phyloP scores from a whole-genome alignment of 169 alveolate genomes.

The Plasmodium cynomolgi region DNA sequence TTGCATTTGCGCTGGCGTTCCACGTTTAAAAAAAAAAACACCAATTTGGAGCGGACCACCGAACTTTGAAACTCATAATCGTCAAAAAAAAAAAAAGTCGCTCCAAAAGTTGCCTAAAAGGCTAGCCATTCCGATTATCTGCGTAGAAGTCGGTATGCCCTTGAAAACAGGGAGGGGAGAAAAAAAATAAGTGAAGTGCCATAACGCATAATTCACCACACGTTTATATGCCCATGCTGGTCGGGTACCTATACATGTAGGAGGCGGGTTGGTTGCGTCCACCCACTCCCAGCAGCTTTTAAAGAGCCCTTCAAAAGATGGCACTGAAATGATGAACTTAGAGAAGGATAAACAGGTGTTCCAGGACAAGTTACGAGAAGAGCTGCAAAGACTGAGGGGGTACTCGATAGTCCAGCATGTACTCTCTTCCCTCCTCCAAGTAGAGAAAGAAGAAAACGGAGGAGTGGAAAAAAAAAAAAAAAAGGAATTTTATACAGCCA shows the following conservation, averaged over 20 bases:
- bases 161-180: neutral
- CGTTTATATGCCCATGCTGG: neutral
- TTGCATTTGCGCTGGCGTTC: neutral
- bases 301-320: neutral
- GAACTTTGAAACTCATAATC: neutral
- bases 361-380: slow-evolving; percentile 2
- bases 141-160: neutral
- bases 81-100: neutral
- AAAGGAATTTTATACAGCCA: slow-evolving; percentile 19
- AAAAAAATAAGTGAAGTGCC: neutral
- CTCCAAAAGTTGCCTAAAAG: neutral
- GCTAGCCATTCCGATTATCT: neutral
- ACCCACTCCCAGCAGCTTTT: neutral
- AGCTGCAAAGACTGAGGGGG: slow-evolving; percentile 18
- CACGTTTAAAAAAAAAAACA: neutral
- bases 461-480: slow-evolving; percentile 10
- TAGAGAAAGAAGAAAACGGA: neutral
- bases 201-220: neutral
- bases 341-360: slow-evolving; percentile 13
- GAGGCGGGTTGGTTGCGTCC: neutral
- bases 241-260: neutral
- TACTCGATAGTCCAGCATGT: slow-evolving; percentile 5
- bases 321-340: neutral
- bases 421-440: neutral
- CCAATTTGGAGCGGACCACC: neutral